Base-by-base conservation (phyloP, 176 grass and related monocot genomes). In the Oryza coarctata region DNA sequence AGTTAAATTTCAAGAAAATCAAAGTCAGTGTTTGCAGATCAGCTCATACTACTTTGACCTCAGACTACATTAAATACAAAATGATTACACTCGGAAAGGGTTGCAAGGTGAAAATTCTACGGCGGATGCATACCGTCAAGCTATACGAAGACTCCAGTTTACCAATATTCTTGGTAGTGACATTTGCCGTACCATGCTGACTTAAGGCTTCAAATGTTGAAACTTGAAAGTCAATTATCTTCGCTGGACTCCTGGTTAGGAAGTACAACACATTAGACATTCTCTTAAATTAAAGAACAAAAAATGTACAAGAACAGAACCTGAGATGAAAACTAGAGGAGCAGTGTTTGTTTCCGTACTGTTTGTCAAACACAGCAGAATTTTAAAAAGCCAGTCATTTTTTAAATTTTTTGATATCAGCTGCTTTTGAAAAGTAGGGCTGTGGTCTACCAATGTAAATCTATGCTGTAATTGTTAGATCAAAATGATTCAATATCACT, bases 71-170 rank as follows among this genome's bases (percentile, higher is more conserved):
- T 41, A 12, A 41, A 41, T 8, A 38, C 35, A 41, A 41, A 41
- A 40, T 12, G 12, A 3, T 13, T 44, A 44, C 41, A 44, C 41
- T 12, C 41, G 3, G 41, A 11, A 44, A 44, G 41, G 43, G 32
- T 33, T 2, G 4, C 32, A 33, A 33, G 32, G 32, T 4, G 4
- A 45, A 45, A 14, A 45, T 45, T 43, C 43, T 45, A 15, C 15
- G 13, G 15, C 12, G 15, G 3, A 45, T 44, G 29, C 70, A 68
- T 84, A 98, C 92, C 22, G 95, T 94, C 86, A 98, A 90, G 66
- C 88, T 93, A 86, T 98, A 98, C 5, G 84, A 98, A 82, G 95
- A 86, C 85, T 98, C 92, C 15, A 98, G 71, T 78, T 93, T 76
- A 62, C 92, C 95, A 81, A 72, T 88, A 77, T 98, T 98, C 83